phyloP scores from a whole-genome alignment of 2,329 filamentous ascomycete genomes.

The Colletotrichum phormii region DNA sequence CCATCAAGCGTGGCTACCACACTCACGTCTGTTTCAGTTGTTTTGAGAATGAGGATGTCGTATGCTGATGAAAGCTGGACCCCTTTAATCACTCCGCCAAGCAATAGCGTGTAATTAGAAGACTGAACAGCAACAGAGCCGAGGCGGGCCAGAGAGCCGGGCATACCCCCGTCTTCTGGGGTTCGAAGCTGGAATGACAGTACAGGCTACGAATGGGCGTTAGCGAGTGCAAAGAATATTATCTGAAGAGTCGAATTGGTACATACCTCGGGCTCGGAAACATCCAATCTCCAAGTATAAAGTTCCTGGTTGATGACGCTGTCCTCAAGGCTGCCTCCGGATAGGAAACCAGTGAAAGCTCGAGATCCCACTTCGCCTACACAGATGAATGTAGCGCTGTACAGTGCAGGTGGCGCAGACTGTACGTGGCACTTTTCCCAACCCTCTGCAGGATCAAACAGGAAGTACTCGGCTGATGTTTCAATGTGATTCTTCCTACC shows the following conservation, averaged over 20 bases:
- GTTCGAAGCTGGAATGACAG: slow-evolving; percentile 2
- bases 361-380: slow-evolving; percentile 41
- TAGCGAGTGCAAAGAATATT: neutral
- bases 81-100: slow-evolving; percentile 57
- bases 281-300: slow-evolving; percentile 72
- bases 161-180: neutral
- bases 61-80: slow-evolving; percentile 57
- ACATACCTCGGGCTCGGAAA: slow-evolving; percentile 51
- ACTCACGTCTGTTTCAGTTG: slow-evolving; percentile 39
- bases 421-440: slow-evolving; percentile 58
- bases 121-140: slow-evolving; percentile 53
- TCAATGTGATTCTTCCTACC: slow-evolving; percentile 65
- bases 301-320: slow-evolving; percentile 72
- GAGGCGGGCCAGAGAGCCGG: slow-evolving; percentile 49
- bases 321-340: slow-evolving; percentile 77
- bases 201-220: neutral
- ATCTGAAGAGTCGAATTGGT: neutral
- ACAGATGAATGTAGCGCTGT: slow-evolving; percentile 56
- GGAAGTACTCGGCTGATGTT: slow-evolving; percentile 62
- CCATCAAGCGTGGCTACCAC: slow-evolving; percentile 56
- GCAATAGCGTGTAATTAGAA: slow-evolving; percentile 45
- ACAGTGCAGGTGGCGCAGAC: slow-evolving; percentile 51
- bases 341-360: slow-evolving; percentile 69
- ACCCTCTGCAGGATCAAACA: slow-evolving; percentile 61
- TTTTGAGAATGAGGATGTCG: slow-evolving; percentile 59